phyloP scores from a whole-genome alignment of 768 basidiomycete species.

The Epithele typhae region DNA sequence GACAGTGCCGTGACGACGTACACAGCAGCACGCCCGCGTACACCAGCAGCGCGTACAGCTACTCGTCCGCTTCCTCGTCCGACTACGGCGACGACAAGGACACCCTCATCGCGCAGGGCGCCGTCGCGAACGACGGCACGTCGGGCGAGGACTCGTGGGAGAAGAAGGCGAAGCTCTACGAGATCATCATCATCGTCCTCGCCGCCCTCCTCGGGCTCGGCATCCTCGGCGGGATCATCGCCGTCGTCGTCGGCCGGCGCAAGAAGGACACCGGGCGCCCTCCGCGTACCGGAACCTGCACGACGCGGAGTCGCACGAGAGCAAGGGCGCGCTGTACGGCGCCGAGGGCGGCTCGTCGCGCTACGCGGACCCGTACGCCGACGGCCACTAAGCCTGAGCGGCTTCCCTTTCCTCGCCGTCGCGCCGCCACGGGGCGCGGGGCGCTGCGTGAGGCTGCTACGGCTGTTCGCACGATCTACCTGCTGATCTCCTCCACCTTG shows the following conservation, averaged over 20 bases:
- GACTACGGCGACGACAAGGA: not conserved
- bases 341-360: slow-evolving; percentile 15
- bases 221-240: slow-evolving; percentile 8
- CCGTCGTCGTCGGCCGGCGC: slow-evolving; percentile 6
- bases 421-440: too few species aligned
- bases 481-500: not conserved
- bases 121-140: not conserved
- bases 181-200: slow-evolving; percentile 12
- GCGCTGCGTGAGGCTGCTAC: too few species aligned
- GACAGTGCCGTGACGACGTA: not conserved
- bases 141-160: not conserved
- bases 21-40: not conserved
- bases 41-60: not conserved
- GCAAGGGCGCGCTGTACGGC: slow-evolving; percentile 12
- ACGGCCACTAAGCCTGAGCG: not conserved
- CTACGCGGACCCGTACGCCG: slow-evolving; percentile 16
- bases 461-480: too few species aligned
- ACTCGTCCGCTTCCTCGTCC: not conserved
- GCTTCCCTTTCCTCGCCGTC: too few species aligned
- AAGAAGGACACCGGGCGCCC: not conserved
- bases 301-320: slow-evolving; percentile 7
- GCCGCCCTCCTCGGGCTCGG: slow-evolving; percentile 5
- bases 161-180: slow-evolving; percentile 9
- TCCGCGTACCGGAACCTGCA: slow-evolving; percentile 14
- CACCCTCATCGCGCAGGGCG: not conserved